Conservation (phyloP, 2,329 filamentous ascomycete species). For the Ophiostoma tasmaniense region DNA sequence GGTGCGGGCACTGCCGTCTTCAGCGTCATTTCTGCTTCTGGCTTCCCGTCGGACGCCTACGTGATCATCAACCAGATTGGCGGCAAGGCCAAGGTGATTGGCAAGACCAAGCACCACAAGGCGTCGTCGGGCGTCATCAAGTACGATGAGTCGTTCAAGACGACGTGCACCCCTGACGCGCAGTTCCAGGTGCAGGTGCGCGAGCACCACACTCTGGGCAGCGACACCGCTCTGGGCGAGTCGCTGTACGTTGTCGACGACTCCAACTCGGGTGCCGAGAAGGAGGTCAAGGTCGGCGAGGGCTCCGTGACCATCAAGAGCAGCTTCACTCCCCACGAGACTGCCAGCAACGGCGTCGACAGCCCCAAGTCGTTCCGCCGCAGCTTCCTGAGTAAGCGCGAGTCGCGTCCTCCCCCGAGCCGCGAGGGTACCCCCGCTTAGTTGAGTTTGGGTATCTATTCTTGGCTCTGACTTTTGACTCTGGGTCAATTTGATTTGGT, state of each 20-base stretch:
- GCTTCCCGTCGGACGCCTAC: slow-evolving; percentile 75
- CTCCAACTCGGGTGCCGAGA: slow-evolving; percentile 56
- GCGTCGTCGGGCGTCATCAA: slow-evolving; percentile 54
- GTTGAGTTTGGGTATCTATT: too few relatives aligned
- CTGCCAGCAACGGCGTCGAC: slow-evolving; percentile 27
- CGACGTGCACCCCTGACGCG: slow-evolving; percentile 68
- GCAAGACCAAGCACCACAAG: slow-evolving; percentile 91
- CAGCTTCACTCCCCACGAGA: slow-evolving; percentile 48
- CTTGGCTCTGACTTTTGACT: slow-evolving; percentile 3
- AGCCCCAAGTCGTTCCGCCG: slow-evolving; percentile 43
- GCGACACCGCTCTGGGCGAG: slow-evolving; percentile 77
- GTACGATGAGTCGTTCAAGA: slow-evolving; percentile 73
- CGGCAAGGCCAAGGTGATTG: slow-evolving; percentile 66
- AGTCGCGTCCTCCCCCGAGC: slow-evolving; percentile 28
- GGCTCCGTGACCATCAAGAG: slow-evolving; percentile 68
- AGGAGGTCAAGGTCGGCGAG: slow-evolving; percentile 63
- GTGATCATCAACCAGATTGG: slow-evolving; percentile 60
- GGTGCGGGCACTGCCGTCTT: slow-evolving; percentile 71
- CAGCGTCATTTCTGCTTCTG: slow-evolving; percentile 67
- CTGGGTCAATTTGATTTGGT: neutral
- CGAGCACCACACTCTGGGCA: slow-evolving; percentile 75
- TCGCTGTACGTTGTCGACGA: slow-evolving; percentile 89
- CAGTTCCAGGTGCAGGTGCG: slow-evolving; percentile 82
- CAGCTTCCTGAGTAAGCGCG: slow-evolving; percentile 46
- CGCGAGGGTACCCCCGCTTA: slow-evolving; percentile 37